These are phyloP conservation scores for Fusarium napiforme DNA, from an alignment of 2,329 filamentous ascomycete species.

Conservation along the genomic window DNA sequence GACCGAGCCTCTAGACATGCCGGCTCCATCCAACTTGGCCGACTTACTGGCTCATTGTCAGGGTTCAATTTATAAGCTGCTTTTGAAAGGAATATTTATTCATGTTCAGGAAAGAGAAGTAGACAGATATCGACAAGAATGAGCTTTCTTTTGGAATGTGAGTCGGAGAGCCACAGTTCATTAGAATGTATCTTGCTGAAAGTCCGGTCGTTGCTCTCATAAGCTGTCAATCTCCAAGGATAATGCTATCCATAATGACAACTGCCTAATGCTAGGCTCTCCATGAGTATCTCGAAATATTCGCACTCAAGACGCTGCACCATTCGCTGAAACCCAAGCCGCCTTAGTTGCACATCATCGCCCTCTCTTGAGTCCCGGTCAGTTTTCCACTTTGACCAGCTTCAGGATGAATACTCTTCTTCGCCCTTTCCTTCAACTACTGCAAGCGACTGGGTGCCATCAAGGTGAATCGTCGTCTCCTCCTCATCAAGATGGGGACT, in stretches of 20 bases:
- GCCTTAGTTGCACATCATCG: too few species aligned
- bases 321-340: rapidly evolving
- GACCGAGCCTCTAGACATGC: too few species aligned
- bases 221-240: rapidly evolving
- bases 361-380: too few species aligned
- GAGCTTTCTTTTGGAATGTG: rapidly evolving
- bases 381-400: background rate
- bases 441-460: background rate
- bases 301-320: rapidly evolving
- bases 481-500: rapidly evolving
- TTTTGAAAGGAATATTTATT: rapidly evolving
- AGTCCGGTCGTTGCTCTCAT: rapidly evolving
- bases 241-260: rapidly evolving
- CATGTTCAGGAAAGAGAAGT: rapidly evolving
- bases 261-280: rapidly evolving
- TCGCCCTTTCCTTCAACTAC: rapidly evolving
- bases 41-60: rapidly evolving
- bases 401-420: background rate
- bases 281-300: rapidly evolving
- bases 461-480: rapidly evolving
- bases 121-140: rapidly evolving
- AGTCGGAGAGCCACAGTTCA: rapidly evolving
- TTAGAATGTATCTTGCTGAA: rapidly evolving
- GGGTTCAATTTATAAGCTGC: rapidly evolving
- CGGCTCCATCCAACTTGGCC: rapidly evolving